phyloP scores from a whole-genome alignment of 2,329 filamentous ascomycete genomes.

The Xenoacremonium recifei region DNA sequence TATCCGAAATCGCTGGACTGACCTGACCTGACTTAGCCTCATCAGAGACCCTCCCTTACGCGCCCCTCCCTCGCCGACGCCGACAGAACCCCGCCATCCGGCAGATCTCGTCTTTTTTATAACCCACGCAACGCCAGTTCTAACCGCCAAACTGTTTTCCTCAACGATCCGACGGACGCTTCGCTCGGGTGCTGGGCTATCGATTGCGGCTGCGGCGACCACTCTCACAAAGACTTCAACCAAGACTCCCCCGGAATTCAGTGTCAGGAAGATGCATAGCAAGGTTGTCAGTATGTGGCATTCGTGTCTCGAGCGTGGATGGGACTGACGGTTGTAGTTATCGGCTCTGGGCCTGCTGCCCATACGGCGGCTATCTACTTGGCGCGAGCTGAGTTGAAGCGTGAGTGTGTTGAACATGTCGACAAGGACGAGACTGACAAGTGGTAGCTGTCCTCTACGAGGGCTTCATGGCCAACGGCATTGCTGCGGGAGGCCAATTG shows the following conservation, averaged over 20 bases:
- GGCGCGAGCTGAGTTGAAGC: conserved; percentile 89
- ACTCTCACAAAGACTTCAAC: conserved; percentile 55
- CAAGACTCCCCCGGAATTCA: conserved; percentile 35
- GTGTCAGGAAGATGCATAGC: conserved; percentile 75
- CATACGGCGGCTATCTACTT: conserved; percentile 98
- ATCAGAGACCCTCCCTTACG: background rate
- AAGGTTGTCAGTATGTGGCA: conserved; percentile 78
- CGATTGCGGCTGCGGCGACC: conserved; percentile 66
- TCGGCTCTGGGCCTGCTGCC: conserved; percentile 94
- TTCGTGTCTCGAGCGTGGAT: conserved; percentile 2
- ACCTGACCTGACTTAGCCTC: background rate
- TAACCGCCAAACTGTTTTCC: conserved; percentile 93
- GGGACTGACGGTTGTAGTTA: conserved; percentile 46
- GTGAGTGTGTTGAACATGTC: conserved; percentile 38
- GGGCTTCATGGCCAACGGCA: conserved; percentile 96
- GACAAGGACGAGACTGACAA: background rate
- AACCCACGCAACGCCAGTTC: conserved; percentile 17
- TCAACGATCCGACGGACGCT: conserved; percentile 74
- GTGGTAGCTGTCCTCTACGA: conserved; percentile 81
- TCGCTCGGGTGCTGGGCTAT: conserved; percentile 71
- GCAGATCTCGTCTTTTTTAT: conserved; percentile 1
- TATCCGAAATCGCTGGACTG: background rate
- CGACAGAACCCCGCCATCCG: conserved; percentile 13
- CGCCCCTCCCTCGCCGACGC: conserved; percentile 7
- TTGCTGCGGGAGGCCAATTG: conserved; percentile 92